Base-by-base conservation (phyloP, 495 filamentous ascomycete species). In the Clohesyomyces aquaticus region DNA sequence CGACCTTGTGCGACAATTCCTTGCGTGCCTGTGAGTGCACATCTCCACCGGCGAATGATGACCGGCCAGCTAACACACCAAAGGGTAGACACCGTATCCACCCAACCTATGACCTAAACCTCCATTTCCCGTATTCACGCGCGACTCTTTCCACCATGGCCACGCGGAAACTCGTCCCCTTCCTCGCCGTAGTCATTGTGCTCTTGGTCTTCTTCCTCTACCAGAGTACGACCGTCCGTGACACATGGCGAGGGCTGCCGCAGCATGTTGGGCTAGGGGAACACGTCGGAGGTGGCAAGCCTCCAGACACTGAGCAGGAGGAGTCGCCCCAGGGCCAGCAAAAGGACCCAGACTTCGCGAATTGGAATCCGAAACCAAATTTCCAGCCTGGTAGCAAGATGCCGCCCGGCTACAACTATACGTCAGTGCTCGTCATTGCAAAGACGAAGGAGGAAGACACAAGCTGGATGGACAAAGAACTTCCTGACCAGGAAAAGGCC, bases 361-460 rank as follows among this genome's bases (percentile, higher is more conserved):
- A 69, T 42, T 68, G 69, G 69, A 71, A 67, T 32, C 69, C 61
- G 18, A 68, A 56, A 38, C 62, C 55, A 1, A 41, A 53, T 18
- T 68, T 66, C 47, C 61, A 55, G 27, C 29, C 22, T 3, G 62
- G 62, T 9, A 72, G 38, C 60, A 49, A 58, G 3, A 71, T 73
- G 56, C 72, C 72, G 3, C 11, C 65, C 4, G 71, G 68, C 32
- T 66, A 71, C 62, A 75, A 74, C 54, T 75, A 72, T 64, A 81
- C 71, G 18, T 80, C 78, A 54, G 74, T 72, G 10, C 61, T 91
- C 25, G 84, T 91, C 1, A 74, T 89, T 11, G 81, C 87, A 4
- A 78, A 79, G 14, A 79, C 81, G 16, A 78, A 72, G 35, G 68
- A 74, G 2, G 86, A 89, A 61, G 80, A 88, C 71, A 80, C 82